These are phyloP conservation scores for Crithidia bombi DNA, from an alignment of 208 protist genomes.

Conservation along the genomic window DNA sequence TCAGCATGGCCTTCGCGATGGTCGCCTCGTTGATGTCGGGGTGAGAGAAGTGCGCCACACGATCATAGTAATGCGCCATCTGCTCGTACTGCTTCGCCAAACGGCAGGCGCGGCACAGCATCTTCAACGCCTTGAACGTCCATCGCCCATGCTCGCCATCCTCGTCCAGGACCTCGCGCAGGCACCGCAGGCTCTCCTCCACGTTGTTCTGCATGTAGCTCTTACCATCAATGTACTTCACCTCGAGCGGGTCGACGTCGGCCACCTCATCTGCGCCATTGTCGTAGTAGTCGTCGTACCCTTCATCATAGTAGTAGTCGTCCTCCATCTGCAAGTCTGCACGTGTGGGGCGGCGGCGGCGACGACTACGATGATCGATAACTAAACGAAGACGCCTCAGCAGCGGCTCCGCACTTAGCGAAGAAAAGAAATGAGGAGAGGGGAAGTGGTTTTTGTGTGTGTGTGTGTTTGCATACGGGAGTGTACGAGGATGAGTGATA, in stretches of 20 bases:
- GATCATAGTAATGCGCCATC: slow-evolving; percentile 79
- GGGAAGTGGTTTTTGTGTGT: background rate
- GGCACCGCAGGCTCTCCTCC: slow-evolving; percentile 64
- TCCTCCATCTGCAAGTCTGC: slow-evolving; percentile 25
- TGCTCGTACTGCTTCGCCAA: slow-evolving; percentile 74
- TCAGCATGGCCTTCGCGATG: slow-evolving; percentile 84
- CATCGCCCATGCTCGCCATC: slow-evolving; percentile 81
- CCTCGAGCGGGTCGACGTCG: slow-evolving; percentile 70
- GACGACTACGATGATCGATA: too few species aligned
- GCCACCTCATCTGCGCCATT: slow-evolving; percentile 48
- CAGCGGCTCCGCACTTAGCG: too few species aligned
- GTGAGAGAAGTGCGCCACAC: slow-evolving; percentile 68
- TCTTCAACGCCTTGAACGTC: slow-evolving; percentile 96
- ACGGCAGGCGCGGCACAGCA: slow-evolving; percentile 85
- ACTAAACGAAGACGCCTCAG: too few species aligned
- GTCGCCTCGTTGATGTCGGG: slow-evolving; percentile 35
- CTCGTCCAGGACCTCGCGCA: slow-evolving; percentile 79
- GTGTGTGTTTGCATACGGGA: background rate
- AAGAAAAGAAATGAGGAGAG: background rate
- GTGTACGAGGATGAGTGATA: background rate
- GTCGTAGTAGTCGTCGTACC: slow-evolving; percentile 89
- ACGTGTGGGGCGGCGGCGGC: background rate
- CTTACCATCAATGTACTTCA: slow-evolving; percentile 89
- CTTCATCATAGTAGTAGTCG: slow-evolving; percentile 78
- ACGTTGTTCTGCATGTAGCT: slow-evolving; percentile 72